Base-by-base conservation (phyloP, 1,139 yeast genomes). In the Spathaspora jeffriesii region DNA sequence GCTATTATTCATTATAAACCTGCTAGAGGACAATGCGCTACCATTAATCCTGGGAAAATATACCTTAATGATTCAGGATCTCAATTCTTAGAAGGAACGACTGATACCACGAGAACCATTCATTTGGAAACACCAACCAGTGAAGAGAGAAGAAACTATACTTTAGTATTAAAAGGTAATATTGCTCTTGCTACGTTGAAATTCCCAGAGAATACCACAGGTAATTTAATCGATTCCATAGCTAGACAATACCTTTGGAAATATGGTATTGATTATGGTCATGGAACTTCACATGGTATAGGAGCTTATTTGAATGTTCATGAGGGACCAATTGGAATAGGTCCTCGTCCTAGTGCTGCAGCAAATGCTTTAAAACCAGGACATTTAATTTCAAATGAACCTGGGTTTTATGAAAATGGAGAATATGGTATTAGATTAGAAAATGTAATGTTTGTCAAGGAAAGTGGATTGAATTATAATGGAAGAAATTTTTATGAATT, bases 211-310 rank as follows among this genome's bases (percentile, higher is more conserved):
- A 88, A 91, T 31, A 85, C 96, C 5, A 82, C 89, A 20, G 99
- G 99, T 2, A 81, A 79, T 59, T 81, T 81, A 66, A 79, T 95
- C 48, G 99, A 95, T 63, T 77, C 85, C 2, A 74, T 92, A 49
- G 99, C 99, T 1, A 84, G 99, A 62, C 98, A 92, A 68, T 81
- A 65, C 62, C 73, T 95, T 57, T 93, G 99, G 99, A 69, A 78
- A 36, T 67, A 82, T 45, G 97, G 97, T 1, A 74, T 93, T 47
- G 97, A 95, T 67, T 95, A 93, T 67, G 83, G 87, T 47, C 99
- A 95, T 65, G 98, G 99, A 25, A 95, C 99, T 1, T 95, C 97
- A 1, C 99, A 95, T 65, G 99, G 99, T n/a, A 84, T 95, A 45
- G 99, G 97, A 4, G 77, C 96, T 0, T 93, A 75, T 62, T 79